Evolutionary conservation across 2,329 filamentous ascomycete species (phyloP).

Genomic region (Knoxdaviesia proteae): DNA sequence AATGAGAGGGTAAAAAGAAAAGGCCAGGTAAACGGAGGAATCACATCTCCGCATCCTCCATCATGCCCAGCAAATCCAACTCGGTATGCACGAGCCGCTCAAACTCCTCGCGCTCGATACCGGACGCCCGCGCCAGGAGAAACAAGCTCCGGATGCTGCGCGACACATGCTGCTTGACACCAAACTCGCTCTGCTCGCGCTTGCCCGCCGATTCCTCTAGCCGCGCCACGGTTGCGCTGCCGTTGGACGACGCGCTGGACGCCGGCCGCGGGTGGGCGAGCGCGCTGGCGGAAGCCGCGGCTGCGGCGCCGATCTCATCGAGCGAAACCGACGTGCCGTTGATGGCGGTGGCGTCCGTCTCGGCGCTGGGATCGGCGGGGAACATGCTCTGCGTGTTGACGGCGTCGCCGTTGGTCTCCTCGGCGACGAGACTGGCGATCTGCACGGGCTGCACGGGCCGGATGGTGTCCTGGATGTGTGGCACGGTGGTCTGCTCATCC

Average conservation of each 20-base stretch:
- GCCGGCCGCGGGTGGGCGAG: constrained; percentile 36
- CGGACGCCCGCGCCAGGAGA: constrained; percentile 45
- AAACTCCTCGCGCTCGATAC: constrained; percentile 58
- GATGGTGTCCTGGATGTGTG: constrained; percentile 5
- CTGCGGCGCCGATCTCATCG: constrained; percentile 3
- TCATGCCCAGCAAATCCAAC: constrained; percentile 45
- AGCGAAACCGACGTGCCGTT: constrained; percentile 7
- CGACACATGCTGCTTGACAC: constrained; percentile 59
- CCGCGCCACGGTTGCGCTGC: constrained; percentile 36
- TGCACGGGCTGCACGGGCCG: constrained; percentile 30
- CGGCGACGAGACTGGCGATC: constrained; percentile 60
- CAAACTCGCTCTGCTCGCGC: constrained; percentile 45
- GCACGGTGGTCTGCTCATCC: constrained; percentile 13
- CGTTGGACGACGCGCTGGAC: constrained; percentile 36
- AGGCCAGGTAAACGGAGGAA: not conserved
- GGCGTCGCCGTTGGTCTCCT: constrained; percentile 41
- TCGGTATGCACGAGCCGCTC: constrained; percentile 50
- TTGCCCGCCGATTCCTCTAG: constrained; percentile 34
- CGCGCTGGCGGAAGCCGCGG: constrained; percentile 11
- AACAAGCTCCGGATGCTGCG: constrained; percentile 61
- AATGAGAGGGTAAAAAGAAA: not conserved
- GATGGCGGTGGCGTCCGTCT: not conserved
- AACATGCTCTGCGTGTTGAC: constrained; percentile 11
- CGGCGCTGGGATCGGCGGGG: not conserved
- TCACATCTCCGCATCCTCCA: constrained; percentile 32